Percentiles rank a stretch among this genome's conserved stretches.
phyloP scores from a whole-genome alignment of 352 stramenopile genomes.

The Phytophthora fragariaefolia region DNA sequence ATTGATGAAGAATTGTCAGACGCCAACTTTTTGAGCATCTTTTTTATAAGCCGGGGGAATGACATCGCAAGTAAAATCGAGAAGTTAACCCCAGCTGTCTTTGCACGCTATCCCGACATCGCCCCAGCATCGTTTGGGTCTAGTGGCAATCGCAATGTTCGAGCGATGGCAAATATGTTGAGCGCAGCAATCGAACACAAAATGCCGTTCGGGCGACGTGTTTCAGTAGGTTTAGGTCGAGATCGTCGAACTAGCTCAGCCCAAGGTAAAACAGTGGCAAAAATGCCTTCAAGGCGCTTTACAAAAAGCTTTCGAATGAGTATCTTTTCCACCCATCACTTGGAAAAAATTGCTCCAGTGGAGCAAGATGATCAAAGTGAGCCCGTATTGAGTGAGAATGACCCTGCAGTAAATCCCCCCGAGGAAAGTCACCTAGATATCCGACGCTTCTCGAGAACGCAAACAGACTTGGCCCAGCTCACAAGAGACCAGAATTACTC shows the following conservation, averaged over 20 bases:
- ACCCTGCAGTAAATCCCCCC: not conserved
- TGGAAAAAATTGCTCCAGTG: constrained; percentile 39
- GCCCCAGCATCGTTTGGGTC: constrained; percentile 43
- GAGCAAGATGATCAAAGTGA: constrained; percentile 24
- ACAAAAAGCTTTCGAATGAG: constrained; percentile 27
- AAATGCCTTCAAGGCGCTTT: constrained; percentile 7
- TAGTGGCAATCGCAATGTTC: constrained; percentile 38
- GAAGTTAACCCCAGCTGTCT: constrained; percentile 52
- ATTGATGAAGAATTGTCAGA: constrained; percentile 55
- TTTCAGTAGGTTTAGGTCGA: constrained; percentile 30
- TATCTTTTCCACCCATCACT: constrained; percentile 23
- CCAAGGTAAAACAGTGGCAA: constrained; percentile 6
- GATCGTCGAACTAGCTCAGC: constrained; percentile 24
- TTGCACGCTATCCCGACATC: constrained; percentile 59
- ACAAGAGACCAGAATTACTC: constrained; percentile 33
- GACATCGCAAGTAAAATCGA: constrained; percentile 66
- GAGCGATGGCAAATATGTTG: constrained; percentile 45
- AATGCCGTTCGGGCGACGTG: constrained; percentile 28
- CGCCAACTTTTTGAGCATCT: constrained; percentile 62
- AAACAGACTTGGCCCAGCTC: constrained; percentile 5
- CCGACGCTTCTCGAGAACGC: constrained; percentile 21
- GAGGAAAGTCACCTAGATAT: constrained; percentile 24
- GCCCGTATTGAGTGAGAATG: constrained; percentile 18
- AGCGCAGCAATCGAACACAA: constrained; percentile 40
- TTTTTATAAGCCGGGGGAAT: constrained; percentile 60